Percentiles rank a stretch among this genome's conserved stretches.
These are phyloP conservation scores for Penicillium olsonii DNA, from an alignment of 2,329 filamentous ascomycete species.

Conservation along the genomic window DNA sequence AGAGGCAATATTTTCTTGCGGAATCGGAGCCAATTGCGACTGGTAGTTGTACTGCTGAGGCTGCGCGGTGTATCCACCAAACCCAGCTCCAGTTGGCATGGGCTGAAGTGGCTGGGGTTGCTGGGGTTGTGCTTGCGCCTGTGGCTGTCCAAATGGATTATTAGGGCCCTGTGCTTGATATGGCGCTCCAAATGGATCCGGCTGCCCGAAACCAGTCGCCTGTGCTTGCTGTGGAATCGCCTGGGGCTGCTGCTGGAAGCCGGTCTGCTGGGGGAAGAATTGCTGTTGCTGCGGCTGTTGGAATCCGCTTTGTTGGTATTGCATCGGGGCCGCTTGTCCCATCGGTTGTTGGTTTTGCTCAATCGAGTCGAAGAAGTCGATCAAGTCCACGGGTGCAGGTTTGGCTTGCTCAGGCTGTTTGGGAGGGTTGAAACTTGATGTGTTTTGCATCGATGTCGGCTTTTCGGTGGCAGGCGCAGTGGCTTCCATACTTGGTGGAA, in stretches of 20 bases:
- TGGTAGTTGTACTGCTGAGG: slow-evolving; percentile 59
- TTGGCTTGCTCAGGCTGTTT: slow-evolving; percentile 38
- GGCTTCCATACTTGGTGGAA: slow-evolving; percentile 51
- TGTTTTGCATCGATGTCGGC: slow-evolving; percentile 25
- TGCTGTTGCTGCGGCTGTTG: slow-evolving; percentile 37
- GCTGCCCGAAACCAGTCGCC: slow-evolving; percentile 27
- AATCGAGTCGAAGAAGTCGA: slow-evolving; percentile 93
- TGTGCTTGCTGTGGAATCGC: slow-evolving; percentile 40
- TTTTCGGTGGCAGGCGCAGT: slow-evolving; percentile 35
- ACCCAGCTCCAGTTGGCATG: slow-evolving; percentile 73
- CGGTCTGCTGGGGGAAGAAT: slow-evolving; percentile 40
- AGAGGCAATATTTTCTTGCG: slow-evolving; percentile 50
- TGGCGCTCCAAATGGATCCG: slow-evolving; percentile 21
- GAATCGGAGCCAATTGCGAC: slow-evolving; percentile 47
- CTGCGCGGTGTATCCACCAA: slow-evolving; percentile 76
- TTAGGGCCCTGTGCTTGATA: slow-evolving; percentile 30
- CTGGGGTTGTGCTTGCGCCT: slow-evolving; percentile 25
- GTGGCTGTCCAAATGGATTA: slow-evolving; percentile 40
- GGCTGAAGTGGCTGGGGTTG: slow-evolving; percentile 56
- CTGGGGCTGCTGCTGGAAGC: slow-evolving; percentile 33
- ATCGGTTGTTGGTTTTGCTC: slow-evolving; percentile 82
- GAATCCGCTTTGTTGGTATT: slow-evolving; percentile 39
- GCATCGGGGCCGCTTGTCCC: slow-evolving; percentile 46
- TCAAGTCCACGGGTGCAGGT: slow-evolving; percentile 66
- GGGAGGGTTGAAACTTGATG: slow-evolving; percentile 21